Evolutionary conservation across 805 yeast genomes (phyloP), one percentile per base, ranked within the genome.

Genomic region (Ogataea nakhonphanomensis): DNA sequence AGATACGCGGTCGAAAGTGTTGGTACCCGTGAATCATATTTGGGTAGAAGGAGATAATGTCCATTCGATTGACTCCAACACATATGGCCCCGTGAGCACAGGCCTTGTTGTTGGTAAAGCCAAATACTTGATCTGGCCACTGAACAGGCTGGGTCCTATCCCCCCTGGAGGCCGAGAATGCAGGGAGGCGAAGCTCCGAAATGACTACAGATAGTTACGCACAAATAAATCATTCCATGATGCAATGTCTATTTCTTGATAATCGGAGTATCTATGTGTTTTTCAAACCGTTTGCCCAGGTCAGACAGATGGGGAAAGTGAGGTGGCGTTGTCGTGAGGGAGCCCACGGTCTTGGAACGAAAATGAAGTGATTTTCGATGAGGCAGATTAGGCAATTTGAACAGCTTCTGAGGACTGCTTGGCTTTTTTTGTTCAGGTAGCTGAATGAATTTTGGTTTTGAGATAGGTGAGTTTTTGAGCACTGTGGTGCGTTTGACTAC

Each of bases 31-130:
- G 39, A 82, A 79, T 53, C 97, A 91, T 57, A 51, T 87, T 6
- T 91, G 97, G 97, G 89, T 89, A 0, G 97, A 91, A 59, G 98
- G 98, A 6, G 98, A 91, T 60, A 89, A 87, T 57, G 62, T 76
- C 11, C 91, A 83, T 54, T 82, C 95, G 0, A 67, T 89, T 2
- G 98, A 91, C 63, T 81, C 91, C 37, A 90, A 89, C 59, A 75
- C 73, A 7, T 91, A 85, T 65, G 98, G 98, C 0, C 95, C 97
- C 0, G 74, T 91, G 0, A 81, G 95, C 11, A 73, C 79, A 27
- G 96, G 91, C 0, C 64, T 91, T 43, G 80, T 89, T 15, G 55
- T 85, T 8, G 97, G 96, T 1, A 84, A 78, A 53, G 95, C 84
- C 1, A 67, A 76, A 1, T 62, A 65, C 32, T 69, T 90, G 1